Base-by-base conservation (phyloP, 73 alveolate species). In the Paramecium bursaria region DNA sequence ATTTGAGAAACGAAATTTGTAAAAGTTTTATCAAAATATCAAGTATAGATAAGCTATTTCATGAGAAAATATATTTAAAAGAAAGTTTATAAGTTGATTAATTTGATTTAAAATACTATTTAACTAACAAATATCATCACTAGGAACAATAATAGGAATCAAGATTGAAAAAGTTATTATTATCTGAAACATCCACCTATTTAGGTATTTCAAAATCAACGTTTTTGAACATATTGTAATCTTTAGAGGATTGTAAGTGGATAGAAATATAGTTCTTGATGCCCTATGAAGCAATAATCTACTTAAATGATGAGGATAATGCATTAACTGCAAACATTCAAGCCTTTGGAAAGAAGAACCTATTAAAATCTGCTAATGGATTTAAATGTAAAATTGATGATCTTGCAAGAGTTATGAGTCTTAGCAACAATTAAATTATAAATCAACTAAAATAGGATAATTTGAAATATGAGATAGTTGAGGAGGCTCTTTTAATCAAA, bases 351-450 rank as follows among this genome's bases (percentile, higher is more conserved):
- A 67, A 67, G 22, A n/a, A n/a, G n/a, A n/a, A n/a, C n/a, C n/a
- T n/a, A n/a, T n/a, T n/a, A n/a, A 67, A 42, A 39, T 14, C 60
- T 11, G 82, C 60, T 42, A 67, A n/a, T 67, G 82, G 82, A 2
- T 33, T 21, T 39, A 67, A 67, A 39, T 67, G 57, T 42, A 39
- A 1, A 15, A 57, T 67, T 39, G 82, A 67, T 15, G 82, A 67
- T 67, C 44, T 67, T 39, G 23, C 44, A 4, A 67, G 44, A 67
- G 55, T 35, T 25, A 25, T 26, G 21, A 7, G 14, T n/a, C 17
- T 67, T 25, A 67, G 60, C 17, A 53, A 53, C 7, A 67, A 39
- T 15, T 19, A 67, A 67, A 39, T 67, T 4, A 39, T 67, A 35
- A 19, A 42, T 19, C 33, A 35, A 67, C 33, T 67, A 67, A 67